phyloP scores from a whole-genome alignment of 768 basidiomycete genomes.

The Hysterangium stoloniferum region DNA sequence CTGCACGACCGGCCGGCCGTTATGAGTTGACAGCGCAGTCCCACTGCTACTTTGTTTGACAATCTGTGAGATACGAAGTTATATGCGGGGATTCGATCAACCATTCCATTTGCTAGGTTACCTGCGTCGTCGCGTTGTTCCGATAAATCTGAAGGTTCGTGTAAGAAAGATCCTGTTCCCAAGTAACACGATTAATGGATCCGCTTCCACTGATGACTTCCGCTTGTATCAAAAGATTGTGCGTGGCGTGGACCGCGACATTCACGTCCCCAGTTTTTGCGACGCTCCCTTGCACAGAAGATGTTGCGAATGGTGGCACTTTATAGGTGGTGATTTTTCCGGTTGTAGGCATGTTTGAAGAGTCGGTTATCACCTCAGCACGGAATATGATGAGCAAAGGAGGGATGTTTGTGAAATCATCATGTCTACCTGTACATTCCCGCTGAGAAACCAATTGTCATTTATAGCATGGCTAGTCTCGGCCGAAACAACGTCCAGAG shows the following conservation, averaged over 20 bases:
- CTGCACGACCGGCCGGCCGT: slow-evolving; percentile 32
- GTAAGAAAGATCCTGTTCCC: slow-evolving; percentile 52
- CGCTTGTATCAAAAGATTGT: slow-evolving; percentile 50
- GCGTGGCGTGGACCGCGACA: slow-evolving; percentile 54
- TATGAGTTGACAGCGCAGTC: slow-evolving; percentile 39
- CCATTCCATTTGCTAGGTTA: slow-evolving; percentile 10
- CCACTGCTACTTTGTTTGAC: slow-evolving; percentile 44
- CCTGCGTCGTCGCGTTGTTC: slow-evolving; percentile 36
- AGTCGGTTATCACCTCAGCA: slow-evolving; percentile 45
- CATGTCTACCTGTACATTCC: slow-evolving; percentile 37
- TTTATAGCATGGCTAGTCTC: slow-evolving; percentile 57
- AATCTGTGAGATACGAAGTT: slow-evolving; percentile 25
- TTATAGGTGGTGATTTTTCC: slow-evolving; percentile 55
- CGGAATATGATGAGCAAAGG: not conserved
- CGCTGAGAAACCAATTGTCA: slow-evolving; percentile 74
- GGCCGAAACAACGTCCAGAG: slow-evolving; percentile 64
- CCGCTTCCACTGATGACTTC: slow-evolving; percentile 58
- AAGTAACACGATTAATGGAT: slow-evolving; percentile 42
- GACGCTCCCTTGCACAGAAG: slow-evolving; percentile 38
- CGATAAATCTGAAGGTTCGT: slow-evolving; percentile 56
- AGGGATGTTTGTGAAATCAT: not conserved
- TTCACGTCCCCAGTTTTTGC: slow-evolving; percentile 39
- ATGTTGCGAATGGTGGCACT: slow-evolving; percentile 47
- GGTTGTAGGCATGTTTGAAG: slow-evolving; percentile 54
- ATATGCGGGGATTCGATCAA: not conserved